Base-by-base conservation (phyloP, 2,329 filamentous ascomycete species). In the Trichoderma koningiopsis region DNA sequence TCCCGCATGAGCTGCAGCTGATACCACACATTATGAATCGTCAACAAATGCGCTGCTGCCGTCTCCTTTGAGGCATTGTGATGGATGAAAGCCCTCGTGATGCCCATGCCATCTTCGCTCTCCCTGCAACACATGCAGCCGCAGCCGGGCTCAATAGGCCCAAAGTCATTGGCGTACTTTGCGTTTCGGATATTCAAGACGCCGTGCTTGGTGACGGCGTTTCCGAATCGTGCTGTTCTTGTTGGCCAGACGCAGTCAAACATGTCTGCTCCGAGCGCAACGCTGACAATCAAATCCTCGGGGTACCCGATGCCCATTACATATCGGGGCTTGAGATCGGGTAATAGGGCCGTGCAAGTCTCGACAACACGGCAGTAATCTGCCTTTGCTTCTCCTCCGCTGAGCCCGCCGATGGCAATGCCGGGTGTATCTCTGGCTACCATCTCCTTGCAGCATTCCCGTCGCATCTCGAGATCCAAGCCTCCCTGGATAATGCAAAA, bases 211-310 rank as follows among this genome's bases (percentile, higher is more conserved):
- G 95, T 97, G 70, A 99, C 88, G 47, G 95, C 96, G 77, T 97
- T 97, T 70, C 96, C 96, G 77, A 99, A 99, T 40, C 96, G 89
- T 77, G 96, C 96, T 43, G 96, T 99, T 66, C 96, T 87, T 5
- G 96, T 98, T 1, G 96, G 96, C 96, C 96, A 99, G 7, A 99
- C 96, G 77, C 96, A 99, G 81, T 99, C 96, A 78, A 99, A 99
- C 96, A 99, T 99, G 81, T 99, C 96, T 60, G 96, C 96, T 4
- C 96, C 96, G 0, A 99, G 86, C 1, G 96, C 96, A 4, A 97
- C 90, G 65, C 93, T 96, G 49, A 99, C 94, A 2, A 99, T 88
- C 68, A 99, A 84, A 77, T 99, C 96, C 82, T 98, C 96, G 1
- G 96, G 96, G 79, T 97, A 99, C 14, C 96, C 94, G 74, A 99